Evolutionary conservation across 2,329 filamentous ascomycete genomes (phyloP), one percentile per base, ranked within the genome.

Genomic region (Ascochyta fabae): DNA sequence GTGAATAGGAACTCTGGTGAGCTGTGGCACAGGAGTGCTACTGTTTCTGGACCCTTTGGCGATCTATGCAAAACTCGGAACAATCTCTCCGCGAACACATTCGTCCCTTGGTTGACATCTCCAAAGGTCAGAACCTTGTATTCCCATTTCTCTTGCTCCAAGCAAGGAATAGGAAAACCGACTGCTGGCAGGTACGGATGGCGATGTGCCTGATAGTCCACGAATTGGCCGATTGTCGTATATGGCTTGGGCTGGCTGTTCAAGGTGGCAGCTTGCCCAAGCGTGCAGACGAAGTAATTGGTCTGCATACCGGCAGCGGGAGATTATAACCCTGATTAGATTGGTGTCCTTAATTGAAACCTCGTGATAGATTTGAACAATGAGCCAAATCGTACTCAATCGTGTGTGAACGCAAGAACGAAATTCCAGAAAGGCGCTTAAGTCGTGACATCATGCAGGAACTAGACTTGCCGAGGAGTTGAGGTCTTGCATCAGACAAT

Each of bases 241-340:
- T 78, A 81, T 0, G 71, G 68, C 27, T 75, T 75, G 7, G 69
- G 64, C 9, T 66, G 58, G 3, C 66, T 56, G 16, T 74, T 77
- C 16, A 81, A 60, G 1, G 59, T 57, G 1, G 76, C 73, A 10
- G 84, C 84, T 66, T 87, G 79, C 1, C 83, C 85, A 2, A 88
- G 77, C 0, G 84, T 87, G 68, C 85, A 88, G 3, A 81, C 81
- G 64, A 88, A 88, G 69, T 87, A 86, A 54, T 82, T 86, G 45
- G 63, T 61, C 22, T 66, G 61, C 70, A 73, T 72, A 15, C 41
- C 22, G 31, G 15, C 4, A 29, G 27, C 9, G 10, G 36, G 24
- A 16, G 6, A n/a, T 13, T 19, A 24, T 19, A 15, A 23, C 12
- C 10, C 36, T 26, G 27, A 23, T 6, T n/a, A 13, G 13, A 9